These are phyloP conservation scores for Kwoniella sp. DNA, from an alignment of 768 basidiomycete genomes.

Conservation along the genomic window DNA sequence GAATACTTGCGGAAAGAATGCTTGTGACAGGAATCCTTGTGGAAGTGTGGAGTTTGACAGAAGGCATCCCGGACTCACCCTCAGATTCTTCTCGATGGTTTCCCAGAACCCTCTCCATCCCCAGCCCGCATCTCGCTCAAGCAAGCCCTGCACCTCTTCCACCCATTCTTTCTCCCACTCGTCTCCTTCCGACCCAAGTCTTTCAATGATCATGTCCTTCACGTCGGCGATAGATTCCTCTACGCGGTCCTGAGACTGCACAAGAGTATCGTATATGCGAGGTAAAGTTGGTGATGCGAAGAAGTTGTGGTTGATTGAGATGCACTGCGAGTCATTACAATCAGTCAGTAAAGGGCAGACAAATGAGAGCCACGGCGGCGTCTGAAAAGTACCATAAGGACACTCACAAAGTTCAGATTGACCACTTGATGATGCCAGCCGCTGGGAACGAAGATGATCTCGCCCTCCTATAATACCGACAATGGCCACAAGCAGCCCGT, in stretches of 20 bases:
- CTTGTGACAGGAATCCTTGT: no score
- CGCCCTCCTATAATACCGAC: constrained; percentile 38
- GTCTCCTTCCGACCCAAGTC: constrained; percentile 27
- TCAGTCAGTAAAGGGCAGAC: background rate
- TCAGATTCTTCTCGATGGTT: constrained; percentile 38
- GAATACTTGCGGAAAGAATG: no score
- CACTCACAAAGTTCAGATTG: constrained; percentile 51
- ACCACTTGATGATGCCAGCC: constrained; percentile 57
- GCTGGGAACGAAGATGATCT: constrained; percentile 55
- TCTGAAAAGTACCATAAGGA: background rate
- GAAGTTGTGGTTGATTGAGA: constrained; percentile 58
- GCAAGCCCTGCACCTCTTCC: constrained; percentile 48
- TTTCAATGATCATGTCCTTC: constrained; percentile 37
- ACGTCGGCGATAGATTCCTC: constrained; percentile 51
- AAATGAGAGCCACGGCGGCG: background rate
- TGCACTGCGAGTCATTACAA: constrained; percentile 36
- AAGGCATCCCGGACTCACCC: constrained; percentile 21
- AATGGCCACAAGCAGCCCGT: no score
- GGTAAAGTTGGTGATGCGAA: constrained; percentile 46
- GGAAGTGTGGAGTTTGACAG: no score
- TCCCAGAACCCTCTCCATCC: constrained; percentile 50
- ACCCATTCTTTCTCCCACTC: constrained; percentile 53
- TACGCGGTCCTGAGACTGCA: constrained; percentile 50
- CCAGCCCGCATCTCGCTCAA: constrained; percentile 55
- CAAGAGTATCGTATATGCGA: constrained; percentile 53